Evolutionary conservation across 805 yeast genomes (phyloP).

Genomic region (Metschnikowia kofuensis): DNA sequence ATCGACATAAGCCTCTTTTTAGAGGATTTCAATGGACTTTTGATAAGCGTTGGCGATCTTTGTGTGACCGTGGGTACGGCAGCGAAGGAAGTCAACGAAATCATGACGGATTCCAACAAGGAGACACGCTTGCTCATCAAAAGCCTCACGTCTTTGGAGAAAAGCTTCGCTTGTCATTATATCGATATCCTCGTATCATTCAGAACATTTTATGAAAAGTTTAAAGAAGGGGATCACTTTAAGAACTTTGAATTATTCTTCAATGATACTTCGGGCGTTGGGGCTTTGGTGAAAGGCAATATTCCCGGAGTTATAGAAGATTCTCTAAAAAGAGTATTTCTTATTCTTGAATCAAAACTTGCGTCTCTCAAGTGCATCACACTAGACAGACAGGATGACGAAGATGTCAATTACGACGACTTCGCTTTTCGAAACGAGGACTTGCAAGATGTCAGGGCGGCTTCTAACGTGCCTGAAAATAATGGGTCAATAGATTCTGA

Average conservation of each 20-base stretch:
- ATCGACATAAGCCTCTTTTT: conserved; percentile 25
- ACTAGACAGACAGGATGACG: conserved; percentile 51
- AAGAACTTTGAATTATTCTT: conserved; percentile 34
- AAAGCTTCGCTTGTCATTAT: conserved; percentile 23
- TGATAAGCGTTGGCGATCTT: conserved; percentile 13
- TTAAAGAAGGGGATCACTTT: conserved; percentile 18
- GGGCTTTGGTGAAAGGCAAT: conserved; percentile 18
- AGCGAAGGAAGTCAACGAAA: conserved; percentile 10
- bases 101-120: conserved; percentile 4
- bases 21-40: conserved; percentile 18
- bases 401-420: conserved; percentile 44
- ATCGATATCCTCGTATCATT: conserved; percentile 35
- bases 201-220: conserved; percentile 33
- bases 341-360: conserved; percentile 46
- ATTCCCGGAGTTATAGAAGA: conserved; percentile 29
- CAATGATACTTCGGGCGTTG: conserved; percentile 18
- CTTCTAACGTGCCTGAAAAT: neutral
- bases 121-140: conserved; percentile 14
- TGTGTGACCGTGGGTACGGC: conserved; percentile 10
- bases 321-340: conserved; percentile 40
- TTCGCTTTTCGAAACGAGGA: conserved; percentile 5
- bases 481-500: neutral
- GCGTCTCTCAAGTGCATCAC: conserved; percentile 36
- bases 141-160: conserved; percentile 24
- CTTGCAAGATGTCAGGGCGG: neutral